phyloP scores from a whole-genome alignment of 2,329 filamentous ascomycete species.

The Calonectria pseudoturangicola region DNA sequence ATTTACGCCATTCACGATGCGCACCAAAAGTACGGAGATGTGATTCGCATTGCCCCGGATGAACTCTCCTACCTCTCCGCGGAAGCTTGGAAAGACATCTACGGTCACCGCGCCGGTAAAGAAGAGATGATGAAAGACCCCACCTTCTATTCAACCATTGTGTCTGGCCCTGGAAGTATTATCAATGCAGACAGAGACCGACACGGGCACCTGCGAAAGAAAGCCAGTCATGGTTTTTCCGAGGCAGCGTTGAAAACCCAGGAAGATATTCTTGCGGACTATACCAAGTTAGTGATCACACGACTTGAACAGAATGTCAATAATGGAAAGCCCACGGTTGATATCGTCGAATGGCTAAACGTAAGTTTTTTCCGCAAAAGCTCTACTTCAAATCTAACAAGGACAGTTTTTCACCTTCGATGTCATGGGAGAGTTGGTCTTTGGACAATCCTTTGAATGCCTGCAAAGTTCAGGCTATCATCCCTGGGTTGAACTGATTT shows the following conservation, averaged over 20 bases:
- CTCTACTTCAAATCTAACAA: too few relatives aligned
- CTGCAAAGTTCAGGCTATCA: not conserved
- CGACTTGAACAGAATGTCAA: not conserved
- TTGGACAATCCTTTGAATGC: constrained; percentile 2
- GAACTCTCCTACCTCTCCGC: not conserved
- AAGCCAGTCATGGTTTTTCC: not conserved
- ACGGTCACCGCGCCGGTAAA: not conserved
- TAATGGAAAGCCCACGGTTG: not conserved
- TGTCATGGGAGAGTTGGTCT: not conserved
- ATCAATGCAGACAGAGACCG: not conserved
- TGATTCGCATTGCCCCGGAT: not conserved
- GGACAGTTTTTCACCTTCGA: not conserved
- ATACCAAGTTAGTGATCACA: not conserved
- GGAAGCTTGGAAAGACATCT: not conserved
- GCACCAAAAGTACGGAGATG: not conserved
- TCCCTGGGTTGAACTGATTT: not conserved
- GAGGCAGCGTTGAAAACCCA: not conserved
- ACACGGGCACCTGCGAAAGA: not conserved
- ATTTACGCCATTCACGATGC: not conserved
- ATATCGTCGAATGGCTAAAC: not conserved
- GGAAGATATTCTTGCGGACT: not conserved
- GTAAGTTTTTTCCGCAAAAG: not conserved
- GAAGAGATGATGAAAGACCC: not conserved
- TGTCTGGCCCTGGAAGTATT: not conserved
- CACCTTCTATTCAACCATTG: not conserved